Evolutionary conservation across 176 grass and related monocot genomes (phyloP), one percentile per base, ranked within the genome.

Genomic region (Oryza australiensis): DNA sequence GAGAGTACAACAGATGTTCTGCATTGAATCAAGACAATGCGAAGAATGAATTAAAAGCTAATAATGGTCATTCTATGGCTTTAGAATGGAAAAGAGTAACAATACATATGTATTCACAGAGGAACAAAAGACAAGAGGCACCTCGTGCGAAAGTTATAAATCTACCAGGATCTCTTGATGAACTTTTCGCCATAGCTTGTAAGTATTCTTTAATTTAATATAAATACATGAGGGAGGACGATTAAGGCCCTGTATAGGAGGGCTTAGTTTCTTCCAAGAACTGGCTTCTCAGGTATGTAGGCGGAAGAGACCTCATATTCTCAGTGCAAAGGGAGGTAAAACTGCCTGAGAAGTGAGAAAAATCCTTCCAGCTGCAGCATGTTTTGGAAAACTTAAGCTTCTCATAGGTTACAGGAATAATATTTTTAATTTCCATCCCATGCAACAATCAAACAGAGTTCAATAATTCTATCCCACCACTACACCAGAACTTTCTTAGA

Each of bases 121-220:
- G 32, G 63, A 78, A 70, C 12, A 60, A 9, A 83, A 86, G 63
- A 74, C 42, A 55, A 32, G 76, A 20, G 15, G 33, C 72, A 55
- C 75, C 82, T 11, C 41, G 59, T 30, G 89, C 85, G 82, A 94
- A 97, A 85, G 80, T 97, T 42, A 90, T 94, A 83, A 86, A 70
- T 83, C 85, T 94, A 68, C 94, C 94, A 82, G 79, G 30, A 76
- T 87, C 89, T 12, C 29, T 97, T 18, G 85, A 97, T 55, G 89
- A 94, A 73, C 80, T 97, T 77, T 70, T 97, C 66, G 14, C 23
- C 62, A 84, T 90, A 79, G 91, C 89, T 76, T 62, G 94, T 97
- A 92, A 92, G 91, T 84, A 87, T 80, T 53, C 0, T 75, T 41
- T 37, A 26, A 72, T 33, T 73, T 38, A 26, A 72, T 33, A 68